Conservation (phyloP, 129 eudicot genomes). For the Flaveria brownii region DNA sequence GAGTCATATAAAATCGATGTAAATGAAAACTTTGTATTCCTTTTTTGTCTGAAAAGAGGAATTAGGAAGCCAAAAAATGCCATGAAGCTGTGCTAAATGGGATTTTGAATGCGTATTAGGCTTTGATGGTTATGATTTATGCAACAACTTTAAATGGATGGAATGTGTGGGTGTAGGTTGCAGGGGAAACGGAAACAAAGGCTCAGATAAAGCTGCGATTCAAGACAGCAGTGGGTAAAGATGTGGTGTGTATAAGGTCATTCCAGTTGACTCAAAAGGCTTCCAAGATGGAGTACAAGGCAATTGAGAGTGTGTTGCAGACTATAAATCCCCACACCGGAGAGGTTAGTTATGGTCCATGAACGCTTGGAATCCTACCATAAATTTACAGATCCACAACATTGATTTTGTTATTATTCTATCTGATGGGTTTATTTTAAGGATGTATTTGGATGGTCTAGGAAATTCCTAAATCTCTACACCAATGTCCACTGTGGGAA, state of each 20-base stretch:
- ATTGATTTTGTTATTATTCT: conserved; percentile 1
- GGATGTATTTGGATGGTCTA: too few relatives aligned
- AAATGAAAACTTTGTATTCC: conserved; percentile 12
- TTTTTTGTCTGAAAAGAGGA: conserved; percentile 17
- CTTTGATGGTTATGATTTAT: neutral
- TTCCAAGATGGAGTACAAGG: too few relatives aligned
- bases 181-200: conserved; percentile 87
- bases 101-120: conserved; percentile 1
- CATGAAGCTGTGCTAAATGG: neutral
- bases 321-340: conserved; percentile 48
- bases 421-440: too few relatives aligned
- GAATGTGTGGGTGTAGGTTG: too few relatives aligned
- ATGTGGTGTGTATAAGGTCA: too few relatives aligned
- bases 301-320: too few relatives aligned
- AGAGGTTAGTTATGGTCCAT: conserved; percentile 59
- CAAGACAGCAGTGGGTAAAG: conserved; percentile 58
- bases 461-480: neutral
- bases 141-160: too few relatives aligned
- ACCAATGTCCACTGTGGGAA: too few relatives aligned
- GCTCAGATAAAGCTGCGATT: conserved; percentile 91
- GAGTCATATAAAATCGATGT: neutral
- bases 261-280: too few relatives aligned
- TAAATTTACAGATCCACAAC: neutral
- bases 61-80: neutral
- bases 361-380: conserved; percentile 5